Conservation (phyloP, 2,329 filamentous ascomycete genomes). For the Xylaria multiplex region DNA sequence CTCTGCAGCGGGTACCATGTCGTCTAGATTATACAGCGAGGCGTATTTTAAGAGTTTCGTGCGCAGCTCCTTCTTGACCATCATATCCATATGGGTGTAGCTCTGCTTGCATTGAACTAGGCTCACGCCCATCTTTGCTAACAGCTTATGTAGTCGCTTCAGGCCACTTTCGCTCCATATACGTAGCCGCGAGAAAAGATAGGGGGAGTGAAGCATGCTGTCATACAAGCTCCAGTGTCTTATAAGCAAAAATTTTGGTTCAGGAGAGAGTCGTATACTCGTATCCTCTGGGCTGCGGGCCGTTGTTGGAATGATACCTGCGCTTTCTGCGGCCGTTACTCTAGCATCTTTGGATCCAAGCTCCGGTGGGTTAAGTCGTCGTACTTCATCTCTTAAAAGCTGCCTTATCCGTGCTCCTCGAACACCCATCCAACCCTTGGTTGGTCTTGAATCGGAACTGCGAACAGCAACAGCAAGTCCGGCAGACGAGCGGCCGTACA, state of each 20-base stretch:
- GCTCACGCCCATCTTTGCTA: slow-evolving; percentile 98
- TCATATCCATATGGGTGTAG: slow-evolving; percentile 99
- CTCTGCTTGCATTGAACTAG: slow-evolving; percentile 93
- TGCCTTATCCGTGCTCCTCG: slow-evolving; percentile 86
- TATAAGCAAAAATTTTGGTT: slow-evolving; percentile 91
- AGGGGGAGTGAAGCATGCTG: slow-evolving; percentile 97
- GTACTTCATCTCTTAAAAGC: slow-evolving; percentile 90
- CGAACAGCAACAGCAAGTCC: slow-evolving; percentile 74
- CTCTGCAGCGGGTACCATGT: slow-evolving; percentile 83
- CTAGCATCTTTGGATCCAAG: slow-evolving; percentile 66
- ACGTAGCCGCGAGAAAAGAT: slow-evolving; percentile 88
- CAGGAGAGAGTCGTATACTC: slow-evolving; percentile 89
- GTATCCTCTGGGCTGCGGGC: slow-evolving; percentile 90
- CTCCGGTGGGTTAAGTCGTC: slow-evolving; percentile 86
- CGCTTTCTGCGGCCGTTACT: slow-evolving; percentile 68
- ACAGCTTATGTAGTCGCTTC: slow-evolving; percentile 89
- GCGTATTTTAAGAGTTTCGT: slow-evolving; percentile 90
- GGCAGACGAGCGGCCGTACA: slow-evolving; percentile 86
- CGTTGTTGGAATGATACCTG: slow-evolving; percentile 87
- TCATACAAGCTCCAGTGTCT: slow-evolving; percentile 98
- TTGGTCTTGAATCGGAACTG: slow-evolving; percentile 64
- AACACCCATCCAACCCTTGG: slow-evolving; percentile 81
- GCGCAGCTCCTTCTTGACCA: slow-evolving; percentile 87
- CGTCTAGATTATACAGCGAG: slow-evolving; percentile 91
- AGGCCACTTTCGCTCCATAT: slow-evolving; percentile 93